Evolutionary conservation across 108 stramenopile genomes (phyloP), one percentile per base, ranked within the genome.

Genomic region (Craspedostauros australis): DNA sequence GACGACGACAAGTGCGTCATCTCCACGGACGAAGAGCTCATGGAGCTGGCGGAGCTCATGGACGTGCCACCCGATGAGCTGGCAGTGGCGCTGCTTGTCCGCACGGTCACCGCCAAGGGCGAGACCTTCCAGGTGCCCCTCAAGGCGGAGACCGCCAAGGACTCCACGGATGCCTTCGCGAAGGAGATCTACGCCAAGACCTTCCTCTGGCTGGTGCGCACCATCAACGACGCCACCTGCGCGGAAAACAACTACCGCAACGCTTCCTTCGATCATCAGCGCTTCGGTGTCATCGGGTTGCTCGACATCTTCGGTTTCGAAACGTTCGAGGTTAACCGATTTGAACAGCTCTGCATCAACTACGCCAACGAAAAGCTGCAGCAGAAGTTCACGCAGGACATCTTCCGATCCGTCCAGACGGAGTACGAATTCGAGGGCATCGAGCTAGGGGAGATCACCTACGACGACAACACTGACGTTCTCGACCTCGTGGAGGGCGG

Each of bases 301-400:
- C 49, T 97, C 52, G 96, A 97, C 74, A 95, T 97, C 41, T 97
- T 95, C 73, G 96, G 96, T 3, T 97, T 97, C 54, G 96, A 97
- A 66, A 86, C 82, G 14, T 97, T 97, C 65, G 65, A 75, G 26
- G 73, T 86, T 22, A 93, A 93, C 57, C 73, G 86, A 1, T 88
- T 84, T 62, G 88, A 94, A 59, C 92, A 97, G 76, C 76, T 97
- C 12, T 93, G 93, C 50, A 98, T 98, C 62, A 98, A 98, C 65
- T 96, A 90, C 66, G 92, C 91, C 51, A 98, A 98, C 70, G 97
- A 98, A 63, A 88, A 94, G 50, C 70, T 98, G 9, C 97, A 98
- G 67, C 85, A 91, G 60, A 91, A 91, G 68, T 91, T 85, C 55
- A 84, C 84, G 0, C 60, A 72, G 33, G 89, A 91, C 42, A 84